These are phyloP conservation scores for Taphrina flavorubra DNA, from an alignment of 1,139 yeast species.

Conservation along the genomic window DNA sequence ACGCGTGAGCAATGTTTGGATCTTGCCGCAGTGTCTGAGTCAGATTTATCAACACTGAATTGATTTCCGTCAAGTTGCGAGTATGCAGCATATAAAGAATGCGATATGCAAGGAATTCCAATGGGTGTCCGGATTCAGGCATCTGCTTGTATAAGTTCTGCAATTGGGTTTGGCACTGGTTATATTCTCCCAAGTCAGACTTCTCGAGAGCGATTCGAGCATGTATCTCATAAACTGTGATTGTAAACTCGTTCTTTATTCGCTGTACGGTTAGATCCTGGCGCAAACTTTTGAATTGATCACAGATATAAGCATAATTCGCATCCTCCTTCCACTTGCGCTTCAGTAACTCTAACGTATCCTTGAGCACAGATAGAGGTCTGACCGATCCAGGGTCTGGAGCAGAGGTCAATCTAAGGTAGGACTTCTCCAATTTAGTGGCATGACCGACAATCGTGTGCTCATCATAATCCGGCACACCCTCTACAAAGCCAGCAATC, in stretches of 20 bases:
- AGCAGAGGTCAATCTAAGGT: conserved; percentile 83
- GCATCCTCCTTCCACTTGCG: conserved; percentile 62
- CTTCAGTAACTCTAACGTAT: conserved; percentile 63
- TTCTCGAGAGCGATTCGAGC: conserved; percentile 80
- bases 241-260: conserved; percentile 76
- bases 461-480: conserved; percentile 42
- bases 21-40: conserved; percentile 48
- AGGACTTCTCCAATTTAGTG: conserved; percentile 71
- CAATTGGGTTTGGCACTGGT: conserved; percentile 89
- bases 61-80: conserved; percentile 58
- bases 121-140: conserved; percentile 51
- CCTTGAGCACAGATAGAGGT: conserved; percentile 67
- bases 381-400: conserved; percentile 86
- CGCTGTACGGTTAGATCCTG: conserved; percentile 95
- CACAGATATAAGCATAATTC: conserved; percentile 76
- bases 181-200: conserved; percentile 88
- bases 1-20: conserved; percentile 56
- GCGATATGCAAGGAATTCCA: conserved; percentile 75
- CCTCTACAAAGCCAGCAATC: conserved; percentile 27
- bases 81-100: conserved; percentile 80
- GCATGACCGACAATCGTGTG: conserved; percentile 68
- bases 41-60: conserved; percentile 49
- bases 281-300: conserved; percentile 87
- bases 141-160: conserved; percentile 52
- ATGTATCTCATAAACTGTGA: conserved; percentile 80